These are phyloP conservation scores for Hansfordia pulvinata DNA, from an alignment of 2,329 filamentous ascomycete genomes.

Conservation along the genomic window DNA sequence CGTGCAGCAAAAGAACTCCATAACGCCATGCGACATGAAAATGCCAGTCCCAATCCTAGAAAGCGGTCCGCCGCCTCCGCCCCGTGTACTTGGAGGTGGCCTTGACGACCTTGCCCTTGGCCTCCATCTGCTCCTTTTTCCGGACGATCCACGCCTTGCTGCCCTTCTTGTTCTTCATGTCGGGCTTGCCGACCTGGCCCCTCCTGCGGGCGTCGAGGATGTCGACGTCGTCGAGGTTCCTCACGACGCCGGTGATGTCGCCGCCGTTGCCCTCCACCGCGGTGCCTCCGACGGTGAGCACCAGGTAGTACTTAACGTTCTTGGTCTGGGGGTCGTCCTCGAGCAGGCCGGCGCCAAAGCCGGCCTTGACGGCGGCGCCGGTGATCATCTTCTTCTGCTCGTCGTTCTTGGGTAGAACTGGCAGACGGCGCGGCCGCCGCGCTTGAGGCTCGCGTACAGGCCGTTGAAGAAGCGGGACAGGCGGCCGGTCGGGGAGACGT, in stretches of 20 bases:
- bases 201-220: slow-evolving; percentile 56
- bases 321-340: slow-evolving; percentile 96
- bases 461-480: slow-evolving; percentile 84
- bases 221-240: slow-evolving; percentile 79
- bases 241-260: slow-evolving; percentile 83
- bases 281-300: slow-evolving; percentile 70
- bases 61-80: slow-evolving; percentile 66
- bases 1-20: too few relatives aligned
- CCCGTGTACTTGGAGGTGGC: slow-evolving; percentile 86
- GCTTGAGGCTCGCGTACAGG: slow-evolving; percentile 68
- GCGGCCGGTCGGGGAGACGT: slow-evolving; percentile 67
- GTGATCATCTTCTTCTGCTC: slow-evolving; percentile 86
- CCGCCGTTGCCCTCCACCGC: slow-evolving; percentile 38
- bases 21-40: too few relatives aligned
- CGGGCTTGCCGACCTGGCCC: slow-evolving; percentile 31
- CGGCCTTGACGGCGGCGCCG: slow-evolving; percentile 77
- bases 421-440: slow-evolving; percentile 83
- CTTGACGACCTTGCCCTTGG: slow-evolving; percentile 92
- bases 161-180: slow-evolving; percentile 73
- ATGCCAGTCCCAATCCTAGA: slow-evolving; percentile 38
- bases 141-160: slow-evolving; percentile 72
- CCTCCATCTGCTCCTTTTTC: slow-evolving; percentile 88
- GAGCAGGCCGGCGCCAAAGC: slow-evolving; percentile 86
- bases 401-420: slow-evolving; percentile 97
- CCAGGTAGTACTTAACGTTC: slow-evolving; percentile 91